phyloP scores from a whole-genome alignment of 495 filamentous ascomycete species.

The Neurospora sp. region DNA sequence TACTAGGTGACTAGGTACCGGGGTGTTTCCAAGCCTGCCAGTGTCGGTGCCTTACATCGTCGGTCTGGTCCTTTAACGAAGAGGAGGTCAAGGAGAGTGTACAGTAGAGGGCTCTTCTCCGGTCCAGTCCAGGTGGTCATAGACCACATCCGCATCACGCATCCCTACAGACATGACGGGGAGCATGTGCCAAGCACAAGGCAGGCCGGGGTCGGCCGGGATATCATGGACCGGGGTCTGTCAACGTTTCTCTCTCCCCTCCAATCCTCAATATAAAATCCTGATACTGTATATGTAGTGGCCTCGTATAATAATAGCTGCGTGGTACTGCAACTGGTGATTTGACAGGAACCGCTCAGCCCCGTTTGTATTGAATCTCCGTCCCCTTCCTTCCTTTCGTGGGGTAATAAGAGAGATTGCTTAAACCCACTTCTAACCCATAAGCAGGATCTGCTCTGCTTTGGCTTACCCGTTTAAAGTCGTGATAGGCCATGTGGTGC shows the following conservation, averaged over 20 bases:
- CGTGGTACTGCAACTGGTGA: background rate
- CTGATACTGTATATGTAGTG: background rate
- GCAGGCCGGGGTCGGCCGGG: background rate
- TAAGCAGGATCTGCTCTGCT: background rate
- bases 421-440: background rate
- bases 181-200: background rate
- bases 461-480: background rate
- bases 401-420: background rate
- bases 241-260: background rate
- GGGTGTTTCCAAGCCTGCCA: conserved; percentile 5
- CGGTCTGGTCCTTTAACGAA: background rate
- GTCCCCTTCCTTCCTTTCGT: background rate
- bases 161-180: background rate
- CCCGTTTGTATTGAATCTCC: background rate
- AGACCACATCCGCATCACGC: background rate
- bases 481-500: background rate
- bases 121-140: background rate
- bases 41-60: conserved; percentile 1
- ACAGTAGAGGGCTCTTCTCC: background rate
- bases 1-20: background rate
- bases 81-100: background rate
- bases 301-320: background rate
- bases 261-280: background rate
- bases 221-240: background rate
- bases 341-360: background rate